Conservation (phyloP, 2,329 filamentous ascomycete species). For the Phoma herbarum region DNA sequence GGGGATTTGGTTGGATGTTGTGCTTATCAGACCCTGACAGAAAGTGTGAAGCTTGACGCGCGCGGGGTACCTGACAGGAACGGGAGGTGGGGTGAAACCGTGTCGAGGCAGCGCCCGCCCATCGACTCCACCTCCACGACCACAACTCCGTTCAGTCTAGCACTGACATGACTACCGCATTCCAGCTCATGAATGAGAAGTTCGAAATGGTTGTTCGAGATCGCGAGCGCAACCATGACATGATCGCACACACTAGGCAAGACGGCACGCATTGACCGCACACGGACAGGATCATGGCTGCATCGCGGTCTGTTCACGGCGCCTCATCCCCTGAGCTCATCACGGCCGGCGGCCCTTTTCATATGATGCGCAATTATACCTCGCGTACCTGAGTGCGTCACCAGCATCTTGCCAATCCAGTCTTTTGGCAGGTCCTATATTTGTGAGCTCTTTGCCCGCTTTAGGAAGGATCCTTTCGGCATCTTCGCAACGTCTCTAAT, state of each 20-base stretch:
- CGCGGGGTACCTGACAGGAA: slow-evolving; percentile 24
- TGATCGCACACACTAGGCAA: slow-evolving; percentile 16
- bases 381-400: slow-evolving; percentile 16
- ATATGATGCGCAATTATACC: slow-evolving; percentile 27
- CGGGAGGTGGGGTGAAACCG: slow-evolving; percentile 29
- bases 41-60: slow-evolving; percentile 23
- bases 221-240: not conserved
- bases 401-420: slow-evolving; percentile 21
- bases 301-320: slow-evolving; percentile 15
- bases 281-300: slow-evolving; percentile 22
- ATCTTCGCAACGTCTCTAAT: slow-evolving; percentile 6
- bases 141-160: not conserved
- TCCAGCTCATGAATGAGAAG: not conserved
- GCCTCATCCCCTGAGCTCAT: slow-evolving; percentile 27
- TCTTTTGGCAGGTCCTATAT: slow-evolving; percentile 1
- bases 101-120: not conserved
- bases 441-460: not conserved
- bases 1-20: not conserved
- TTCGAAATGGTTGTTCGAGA: not conserved
- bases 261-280: slow-evolving; percentile 14
- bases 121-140: slow-evolving; percentile 16
- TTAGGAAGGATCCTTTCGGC: slow-evolving; percentile 9
- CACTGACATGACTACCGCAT: not conserved
- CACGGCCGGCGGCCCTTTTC: slow-evolving; percentile 20
- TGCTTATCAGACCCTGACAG: slow-evolving; percentile 12